Conservation (phyloP, 1,139 yeast species). For the Saccharomyces hybrid region DNA sequence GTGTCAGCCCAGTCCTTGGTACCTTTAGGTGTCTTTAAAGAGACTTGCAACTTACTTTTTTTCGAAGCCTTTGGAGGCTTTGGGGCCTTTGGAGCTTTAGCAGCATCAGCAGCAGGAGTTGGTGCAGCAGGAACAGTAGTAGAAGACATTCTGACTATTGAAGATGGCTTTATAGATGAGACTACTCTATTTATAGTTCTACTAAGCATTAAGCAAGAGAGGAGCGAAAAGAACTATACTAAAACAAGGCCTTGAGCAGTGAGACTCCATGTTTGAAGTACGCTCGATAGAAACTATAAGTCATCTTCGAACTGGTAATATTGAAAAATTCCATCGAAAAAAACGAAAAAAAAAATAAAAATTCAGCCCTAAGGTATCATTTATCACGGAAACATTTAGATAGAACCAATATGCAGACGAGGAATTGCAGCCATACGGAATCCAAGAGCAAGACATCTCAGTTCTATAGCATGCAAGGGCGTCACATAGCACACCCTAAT, state of each 20-base stretch:
- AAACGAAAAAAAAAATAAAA: background rate
- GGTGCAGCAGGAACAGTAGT: constrained; percentile 6
- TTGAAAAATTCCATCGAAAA: background rate
- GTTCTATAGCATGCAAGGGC: too few species aligned
- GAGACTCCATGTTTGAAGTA: background rate
- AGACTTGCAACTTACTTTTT: constrained; percentile 44
- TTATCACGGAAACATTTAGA: background rate
- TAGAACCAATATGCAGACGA: too few species aligned
- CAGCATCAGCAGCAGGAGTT: constrained; percentile 8
- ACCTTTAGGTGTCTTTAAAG: constrained; percentile 91
- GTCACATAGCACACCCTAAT: too few species aligned
- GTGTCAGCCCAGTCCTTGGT: constrained; percentile 98
- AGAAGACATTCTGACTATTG: constrained; percentile 1
- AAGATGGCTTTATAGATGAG: background rate
- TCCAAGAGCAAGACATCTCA: too few species aligned
- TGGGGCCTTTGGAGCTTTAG: constrained; percentile 8
- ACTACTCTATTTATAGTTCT: background rate
- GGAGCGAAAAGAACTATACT: background rate
- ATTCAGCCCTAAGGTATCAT: background rate
- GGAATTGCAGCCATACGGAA: too few species aligned
- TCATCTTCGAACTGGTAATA: background rate
- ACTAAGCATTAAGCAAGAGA: constrained; percentile 1
- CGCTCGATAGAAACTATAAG: background rate
- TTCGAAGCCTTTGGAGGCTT: constrained; percentile 16
- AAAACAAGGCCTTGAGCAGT: background rate